Percentiles rank a stretch among this genome's conserved stretches.
These are phyloP conservation scores for Kodamaea anthophila DNA, from an alignment of 1,139 yeast species.

Conservation along the genomic window DNA sequence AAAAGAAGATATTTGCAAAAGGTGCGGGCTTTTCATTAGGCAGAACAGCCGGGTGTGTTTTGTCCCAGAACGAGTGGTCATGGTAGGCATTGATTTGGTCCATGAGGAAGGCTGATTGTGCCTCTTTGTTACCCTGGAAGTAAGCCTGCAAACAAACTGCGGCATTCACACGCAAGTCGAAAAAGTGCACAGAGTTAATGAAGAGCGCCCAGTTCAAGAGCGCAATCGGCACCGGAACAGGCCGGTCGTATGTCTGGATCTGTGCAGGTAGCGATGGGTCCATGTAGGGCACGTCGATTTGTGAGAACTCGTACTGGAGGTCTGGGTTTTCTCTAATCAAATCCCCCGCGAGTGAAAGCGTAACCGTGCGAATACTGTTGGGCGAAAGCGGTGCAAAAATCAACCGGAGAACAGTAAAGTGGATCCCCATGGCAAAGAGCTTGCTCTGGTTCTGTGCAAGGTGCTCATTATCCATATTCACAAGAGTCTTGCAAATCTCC, in stretches of 20 bases:
- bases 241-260: constrained; percentile 25
- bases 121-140: constrained; percentile 57
- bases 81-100: constrained; percentile 55
- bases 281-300: constrained; percentile 84
- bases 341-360: constrained; percentile 72
- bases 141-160: constrained; percentile 61
- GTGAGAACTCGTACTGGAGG: constrained; percentile 64
- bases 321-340: constrained; percentile 58
- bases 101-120: constrained; percentile 53
- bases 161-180: constrained; percentile 75
- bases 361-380: constrained; percentile 54
- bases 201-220: constrained; percentile 75
- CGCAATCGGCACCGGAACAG: constrained; percentile 66
- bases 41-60: constrained; percentile 5
- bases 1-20: constrained; percentile 53
- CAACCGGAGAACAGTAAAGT: constrained; percentile 59
- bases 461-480: constrained; percentile 67
- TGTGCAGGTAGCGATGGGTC: constrained; percentile 71
- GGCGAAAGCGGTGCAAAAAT: constrained; percentile 65
- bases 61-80: constrained; percentile 18
- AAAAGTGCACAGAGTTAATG: constrained; percentile 76
- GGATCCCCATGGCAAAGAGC: constrained; percentile 56
- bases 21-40: constrained; percentile 19
- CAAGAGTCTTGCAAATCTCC: constrained; percentile 70
- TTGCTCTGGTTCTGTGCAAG: constrained; percentile 56